phyloP scores from a whole-genome alignment of 257 asterid species.

The Plantago elongata region DNA sequence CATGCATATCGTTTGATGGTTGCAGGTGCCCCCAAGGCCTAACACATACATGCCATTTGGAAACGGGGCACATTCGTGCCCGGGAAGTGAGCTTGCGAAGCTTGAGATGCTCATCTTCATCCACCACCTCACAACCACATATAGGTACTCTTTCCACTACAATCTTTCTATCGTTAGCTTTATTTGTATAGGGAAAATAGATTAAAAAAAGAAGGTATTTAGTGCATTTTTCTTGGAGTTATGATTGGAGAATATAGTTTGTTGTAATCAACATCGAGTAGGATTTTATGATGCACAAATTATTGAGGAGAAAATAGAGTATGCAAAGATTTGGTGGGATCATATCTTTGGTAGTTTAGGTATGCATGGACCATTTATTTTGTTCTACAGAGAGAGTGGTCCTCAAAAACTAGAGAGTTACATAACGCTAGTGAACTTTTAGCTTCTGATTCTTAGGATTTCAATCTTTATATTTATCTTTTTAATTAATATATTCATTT shows the following conservation, averaged over 20 bases:
- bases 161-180: no score
- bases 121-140: conserved; percentile 58
- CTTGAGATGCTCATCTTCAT: conserved; percentile 68
- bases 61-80: conserved; percentile 69
- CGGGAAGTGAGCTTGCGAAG: conserved; percentile 72
- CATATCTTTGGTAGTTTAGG: conserved; percentile 3
- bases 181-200: no score
- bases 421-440: background rate
- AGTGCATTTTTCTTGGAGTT: background rate
- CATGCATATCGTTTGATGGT: background rate
- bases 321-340: conserved; percentile 7
- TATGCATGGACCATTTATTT: conserved; percentile 20
- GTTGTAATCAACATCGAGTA: background rate
- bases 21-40: conserved; percentile 56
- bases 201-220: no score
- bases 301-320: background rate
- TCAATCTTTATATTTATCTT: no score
- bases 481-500: no score
- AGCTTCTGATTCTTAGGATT: background rate
- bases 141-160: conserved; percentile 30
- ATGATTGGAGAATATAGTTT: background rate
- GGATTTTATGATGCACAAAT: background rate
- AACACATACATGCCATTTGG: conserved; percentile 75
- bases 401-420: conserved; percentile 6
- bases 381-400: conserved; percentile 19